Conservation (phyloP, 352 stramenopile species). For the Stramenopiles sp. region DNA sequence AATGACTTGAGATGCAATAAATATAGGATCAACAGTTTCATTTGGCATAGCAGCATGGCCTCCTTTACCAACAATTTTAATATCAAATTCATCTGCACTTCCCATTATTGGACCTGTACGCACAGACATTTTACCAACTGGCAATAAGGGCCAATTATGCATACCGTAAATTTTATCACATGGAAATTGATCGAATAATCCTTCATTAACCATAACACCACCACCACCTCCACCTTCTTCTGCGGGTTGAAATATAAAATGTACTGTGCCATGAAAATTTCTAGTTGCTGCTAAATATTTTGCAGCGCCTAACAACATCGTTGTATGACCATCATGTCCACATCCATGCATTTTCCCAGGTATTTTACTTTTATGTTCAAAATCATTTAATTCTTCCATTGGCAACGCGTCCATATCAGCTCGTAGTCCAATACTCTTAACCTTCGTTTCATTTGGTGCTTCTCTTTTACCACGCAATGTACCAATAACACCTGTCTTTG, state of each 20-base stretch:
- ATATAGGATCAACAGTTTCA: not conserved
- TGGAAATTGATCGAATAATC: not conserved
- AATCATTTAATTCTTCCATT: not conserved
- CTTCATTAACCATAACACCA: not conserved
- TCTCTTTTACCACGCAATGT: not conserved
- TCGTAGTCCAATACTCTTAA: not conserved
- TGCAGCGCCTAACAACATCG: not conserved
- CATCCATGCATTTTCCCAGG: constrained; percentile 5
- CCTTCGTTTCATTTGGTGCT: not conserved
- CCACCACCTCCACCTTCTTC: not conserved
- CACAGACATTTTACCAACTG: not conserved
- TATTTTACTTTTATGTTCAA: not conserved
- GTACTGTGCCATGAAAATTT: not conserved
- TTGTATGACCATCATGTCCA: not conserved
- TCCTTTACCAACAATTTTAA: not conserved
- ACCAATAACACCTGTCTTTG: not conserved
- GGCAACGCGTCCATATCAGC: not conserved
- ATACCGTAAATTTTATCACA: not conserved
- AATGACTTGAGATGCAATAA: not conserved
- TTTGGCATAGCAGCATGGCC: not conserved
- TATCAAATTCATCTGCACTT: not conserved
- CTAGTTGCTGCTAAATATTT: not conserved
- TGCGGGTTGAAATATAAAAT: constrained; percentile 5
- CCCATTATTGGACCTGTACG: not conserved
- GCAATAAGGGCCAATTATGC: not conserved